Evolutionary conservation across 257 asterid species (phyloP).

Genomic region (Cinchona pubescens): DNA sequence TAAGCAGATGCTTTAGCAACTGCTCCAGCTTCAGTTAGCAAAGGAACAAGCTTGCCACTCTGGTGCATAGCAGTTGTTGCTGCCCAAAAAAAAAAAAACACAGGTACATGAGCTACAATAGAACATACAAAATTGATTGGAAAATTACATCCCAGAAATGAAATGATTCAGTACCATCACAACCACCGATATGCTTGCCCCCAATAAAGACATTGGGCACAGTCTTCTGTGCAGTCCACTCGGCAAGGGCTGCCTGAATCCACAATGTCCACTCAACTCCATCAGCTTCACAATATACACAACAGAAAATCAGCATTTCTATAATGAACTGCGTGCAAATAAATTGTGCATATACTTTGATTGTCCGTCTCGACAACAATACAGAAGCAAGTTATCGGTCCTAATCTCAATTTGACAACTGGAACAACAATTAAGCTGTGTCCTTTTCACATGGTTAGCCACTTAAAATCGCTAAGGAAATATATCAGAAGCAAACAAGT

Average conservation of each 20-base stretch:
- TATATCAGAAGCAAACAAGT: not conserved
- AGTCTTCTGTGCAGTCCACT: conserved; percentile 75
- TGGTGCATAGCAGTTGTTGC: conserved; percentile 62
- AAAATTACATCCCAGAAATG: not conserved
- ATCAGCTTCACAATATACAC: conserved; percentile 49
- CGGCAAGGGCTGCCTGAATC: conserved; percentile 65
- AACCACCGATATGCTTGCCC: conserved; percentile 92
- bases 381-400: not conserved
- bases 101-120: not conserved
- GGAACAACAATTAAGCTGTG: too few species aligned
- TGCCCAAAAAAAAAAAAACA: conserved; percentile 30
- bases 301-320: not conserved
- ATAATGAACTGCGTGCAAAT: not conserved
- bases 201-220: conserved; percentile 87
- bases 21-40: conserved; percentile 85
- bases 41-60: conserved; percentile 62
- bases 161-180: conserved; percentile 47
- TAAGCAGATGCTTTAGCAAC: conserved; percentile 48
- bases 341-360: not conserved
- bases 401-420: not conserved
- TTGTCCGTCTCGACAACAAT: not conserved
- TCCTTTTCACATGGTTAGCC: not conserved
- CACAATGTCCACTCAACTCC: too few species aligned
- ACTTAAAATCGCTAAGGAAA: not conserved
- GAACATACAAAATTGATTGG: not conserved